phyloP scores from a whole-genome alignment of 2,329 filamentous ascomycete genomes.

The Alternaria atra region DNA sequence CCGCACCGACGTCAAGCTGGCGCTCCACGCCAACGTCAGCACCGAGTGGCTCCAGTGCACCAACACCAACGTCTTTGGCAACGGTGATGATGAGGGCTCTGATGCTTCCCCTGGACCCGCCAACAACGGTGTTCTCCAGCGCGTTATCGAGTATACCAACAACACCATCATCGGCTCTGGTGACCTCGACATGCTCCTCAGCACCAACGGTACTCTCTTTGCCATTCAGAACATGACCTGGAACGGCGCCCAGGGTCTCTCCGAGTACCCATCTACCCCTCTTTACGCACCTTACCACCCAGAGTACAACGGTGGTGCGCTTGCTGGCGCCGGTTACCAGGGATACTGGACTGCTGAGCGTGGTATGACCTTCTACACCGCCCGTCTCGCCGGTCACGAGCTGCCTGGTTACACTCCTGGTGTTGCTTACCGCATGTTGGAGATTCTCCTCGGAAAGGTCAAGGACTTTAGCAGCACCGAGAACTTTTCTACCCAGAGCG shows the following conservation, averaged over 20 bases:
- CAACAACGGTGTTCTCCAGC: slow-evolving; percentile 54
- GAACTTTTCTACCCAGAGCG: slow-evolving; percentile 48
- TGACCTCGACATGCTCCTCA: slow-evolving; percentile 60
- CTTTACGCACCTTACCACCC: slow-evolving; percentile 58
- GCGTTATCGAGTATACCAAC: slow-evolving; percentile 62
- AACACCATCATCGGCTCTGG: slow-evolving; percentile 61
- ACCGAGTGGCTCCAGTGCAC: slow-evolving; percentile 56
- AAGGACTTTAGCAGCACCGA: slow-evolving; percentile 46
- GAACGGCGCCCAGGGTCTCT: slow-evolving; percentile 60
- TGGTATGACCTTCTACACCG: slow-evolving; percentile 57
- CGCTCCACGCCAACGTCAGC: slow-evolving; percentile 58
- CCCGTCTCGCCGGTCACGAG: slow-evolving; percentile 55
- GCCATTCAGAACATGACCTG: slow-evolving; percentile 65
- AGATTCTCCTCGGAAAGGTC: slow-evolving; percentile 54
- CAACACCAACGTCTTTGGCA: slow-evolving; percentile 54
- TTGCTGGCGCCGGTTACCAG: slow-evolving; percentile 53
- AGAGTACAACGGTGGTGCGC: slow-evolving; percentile 51
- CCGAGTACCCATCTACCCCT: slow-evolving; percentile 51
- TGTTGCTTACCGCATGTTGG: slow-evolving; percentile 53
- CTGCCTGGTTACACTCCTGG: slow-evolving; percentile 56
- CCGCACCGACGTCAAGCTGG: slow-evolving; percentile 60
- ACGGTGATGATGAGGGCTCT: slow-evolving; percentile 32
- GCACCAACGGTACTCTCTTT: slow-evolving; percentile 62
- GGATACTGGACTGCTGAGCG: slow-evolving; percentile 56
- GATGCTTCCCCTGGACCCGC: slow-evolving; percentile 54